Percentiles rank a stretch among this genome's conserved stretches.
Conservation (phyloP, 106 monocot genomes). For the Posidonia australis region DNA sequence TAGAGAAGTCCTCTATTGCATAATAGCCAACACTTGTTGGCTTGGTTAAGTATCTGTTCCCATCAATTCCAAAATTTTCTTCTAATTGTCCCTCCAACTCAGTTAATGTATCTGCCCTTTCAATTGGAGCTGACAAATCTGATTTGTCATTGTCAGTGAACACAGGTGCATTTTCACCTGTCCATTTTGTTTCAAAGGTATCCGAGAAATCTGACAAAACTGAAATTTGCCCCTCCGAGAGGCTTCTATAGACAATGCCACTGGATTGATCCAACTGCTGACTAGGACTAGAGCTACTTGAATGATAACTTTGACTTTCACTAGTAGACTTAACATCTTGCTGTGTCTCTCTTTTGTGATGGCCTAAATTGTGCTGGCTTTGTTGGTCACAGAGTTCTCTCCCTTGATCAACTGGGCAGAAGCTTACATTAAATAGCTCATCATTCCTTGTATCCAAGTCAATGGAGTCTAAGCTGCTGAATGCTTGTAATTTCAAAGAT, state of each 20-base stretch:
- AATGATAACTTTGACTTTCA: slow-evolving; percentile 17
- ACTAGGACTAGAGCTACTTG: slow-evolving; percentile 14
- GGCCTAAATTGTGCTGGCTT: slow-evolving; percentile 9
- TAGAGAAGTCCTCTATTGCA: slow-evolving; percentile 19
- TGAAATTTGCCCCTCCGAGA: slow-evolving; percentile 63
- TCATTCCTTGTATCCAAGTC: slow-evolving; percentile 11
- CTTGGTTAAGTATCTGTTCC: not conserved
- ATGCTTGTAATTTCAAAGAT: slow-evolving; percentile 14
- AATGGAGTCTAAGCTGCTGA: slow-evolving; percentile 12
- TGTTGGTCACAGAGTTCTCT: slow-evolving; percentile 8
- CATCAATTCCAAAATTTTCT: not conserved
- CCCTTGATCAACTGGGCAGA: slow-evolving; percentile 8
- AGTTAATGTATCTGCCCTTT: slow-evolving; percentile 3
- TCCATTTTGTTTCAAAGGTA: slow-evolving; percentile 73
- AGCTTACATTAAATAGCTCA: slow-evolving; percentile 14
- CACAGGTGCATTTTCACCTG: slow-evolving; percentile 40
- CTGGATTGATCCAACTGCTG: slow-evolving; percentile 32
- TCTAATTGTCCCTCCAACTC: slow-evolving; percentile 11
- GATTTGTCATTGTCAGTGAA: slow-evolving; percentile 9
- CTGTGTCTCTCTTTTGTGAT: slow-evolving; percentile 7
- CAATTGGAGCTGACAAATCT: slow-evolving; percentile 16
- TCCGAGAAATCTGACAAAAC: slow-evolving; percentile 43
- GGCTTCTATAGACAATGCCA: slow-evolving; percentile 26
- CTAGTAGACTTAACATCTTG: slow-evolving; percentile 6
- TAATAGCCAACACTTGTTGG: slow-evolving; percentile 19